These are phyloP conservation scores for Colletotrichum graminicola DNA, from an alignment of 2,329 filamentous ascomycete genomes.

Conservation along the genomic window DNA sequence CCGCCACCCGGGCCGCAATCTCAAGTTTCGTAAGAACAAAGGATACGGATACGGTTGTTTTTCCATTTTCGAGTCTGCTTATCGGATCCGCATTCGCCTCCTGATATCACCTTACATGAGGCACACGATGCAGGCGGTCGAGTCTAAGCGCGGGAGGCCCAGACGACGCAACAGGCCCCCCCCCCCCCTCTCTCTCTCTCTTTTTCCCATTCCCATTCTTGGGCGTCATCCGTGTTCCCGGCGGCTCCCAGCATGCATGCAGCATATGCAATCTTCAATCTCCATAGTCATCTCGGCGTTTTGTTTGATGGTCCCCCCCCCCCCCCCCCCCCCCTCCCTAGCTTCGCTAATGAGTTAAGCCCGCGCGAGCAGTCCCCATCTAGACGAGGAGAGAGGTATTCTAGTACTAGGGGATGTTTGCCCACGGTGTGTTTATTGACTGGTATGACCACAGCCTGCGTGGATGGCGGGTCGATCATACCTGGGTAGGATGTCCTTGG, in stretches of 20 bases:
- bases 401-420: no score
- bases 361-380: no score
- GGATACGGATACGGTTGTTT: neutral
- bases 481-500: no score
- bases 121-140: neutral
- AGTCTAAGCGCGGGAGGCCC: constrained; percentile 23
- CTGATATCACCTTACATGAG: constrained; percentile 22
- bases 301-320: constrained; percentile 13
- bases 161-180: neutral
- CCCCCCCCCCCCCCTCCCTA: neutral
- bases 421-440: no score
- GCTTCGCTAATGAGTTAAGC: no score
- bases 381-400: no score
- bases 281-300: constrained; percentile 9
- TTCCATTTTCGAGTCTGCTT: neutral
- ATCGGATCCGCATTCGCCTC: constrained; percentile 5
- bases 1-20: constrained; percentile 2
- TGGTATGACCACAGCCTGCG: no score
- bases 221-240: neutral
- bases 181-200: neutral
- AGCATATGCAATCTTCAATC: neutral
- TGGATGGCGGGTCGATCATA: no score
- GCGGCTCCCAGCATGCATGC: neutral
- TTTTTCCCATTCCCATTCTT: no score
- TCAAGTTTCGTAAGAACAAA: neutral